Percentiles rank a stretch among this genome's conserved stretches.
Evolutionary conservation across 257 asterid genomes (phyloP).

Genomic region (Craterostigma plantagineum): DNA sequence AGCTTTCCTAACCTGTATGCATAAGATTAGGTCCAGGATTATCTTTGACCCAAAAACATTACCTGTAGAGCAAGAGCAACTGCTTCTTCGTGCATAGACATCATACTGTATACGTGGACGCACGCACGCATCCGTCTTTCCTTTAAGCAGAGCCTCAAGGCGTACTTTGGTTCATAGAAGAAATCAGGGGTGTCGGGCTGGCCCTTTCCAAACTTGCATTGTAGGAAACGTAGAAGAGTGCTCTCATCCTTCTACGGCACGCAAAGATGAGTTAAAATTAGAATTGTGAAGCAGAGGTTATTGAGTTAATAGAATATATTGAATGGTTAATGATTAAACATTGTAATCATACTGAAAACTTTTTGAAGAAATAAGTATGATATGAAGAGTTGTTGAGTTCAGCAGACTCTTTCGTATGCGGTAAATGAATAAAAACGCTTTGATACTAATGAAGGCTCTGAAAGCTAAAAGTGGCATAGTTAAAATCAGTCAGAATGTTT

Average conservation of each 20-base stretch:
- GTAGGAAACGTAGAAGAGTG: constrained; percentile 84
- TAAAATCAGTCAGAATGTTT: too few relatives aligned
- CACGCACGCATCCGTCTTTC: constrained; percentile 91
- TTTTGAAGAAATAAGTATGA: too few relatives aligned
- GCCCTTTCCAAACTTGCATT: constrained; percentile 87
- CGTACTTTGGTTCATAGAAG: constrained; percentile 94
- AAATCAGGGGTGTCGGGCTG: constrained; percentile 61
- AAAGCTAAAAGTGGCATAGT: too few relatives aligned
- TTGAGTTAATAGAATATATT: too few relatives aligned
- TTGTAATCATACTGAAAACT: too few relatives aligned
- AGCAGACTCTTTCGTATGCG: too few relatives aligned
- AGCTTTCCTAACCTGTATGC: too few relatives aligned
- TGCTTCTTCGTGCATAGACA: constrained; percentile 99
- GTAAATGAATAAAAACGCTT: too few relatives aligned
- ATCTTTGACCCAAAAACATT: background rate
- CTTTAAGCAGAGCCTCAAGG: constrained; percentile 90
- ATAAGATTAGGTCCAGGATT: background rate
- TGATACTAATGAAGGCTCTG: too few relatives aligned
- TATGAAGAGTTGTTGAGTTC: too few relatives aligned
- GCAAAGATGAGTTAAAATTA: constrained; percentile 11
- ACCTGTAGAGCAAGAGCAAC: constrained; percentile 97
- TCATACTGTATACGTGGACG: constrained; percentile 94
- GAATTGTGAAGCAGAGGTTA: background rate
- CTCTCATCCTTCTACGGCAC: constrained; percentile 76
- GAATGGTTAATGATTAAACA: too few relatives aligned